A percentile compares a stretch with the other conserved stretches of the same genome.
phyloP scores from a whole-genome alignment of 495 filamentous ascomycete species.

The Penicillium robsamsonii region DNA sequence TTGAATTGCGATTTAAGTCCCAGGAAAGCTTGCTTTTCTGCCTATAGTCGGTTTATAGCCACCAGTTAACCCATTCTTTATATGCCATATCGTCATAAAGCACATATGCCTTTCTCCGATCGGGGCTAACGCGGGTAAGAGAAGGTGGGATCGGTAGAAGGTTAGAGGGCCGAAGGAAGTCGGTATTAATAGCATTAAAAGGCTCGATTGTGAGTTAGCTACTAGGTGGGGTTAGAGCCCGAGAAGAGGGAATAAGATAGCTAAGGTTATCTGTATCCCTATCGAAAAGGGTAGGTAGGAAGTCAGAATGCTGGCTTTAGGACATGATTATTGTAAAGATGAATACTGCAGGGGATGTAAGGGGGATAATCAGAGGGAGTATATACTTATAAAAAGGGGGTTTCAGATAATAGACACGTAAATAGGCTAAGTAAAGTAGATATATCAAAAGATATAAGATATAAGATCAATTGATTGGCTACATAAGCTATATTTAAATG shows the following conservation, averaged over 20 bases:
- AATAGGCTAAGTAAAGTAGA: too few relatives aligned
- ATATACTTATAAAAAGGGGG: background rate
- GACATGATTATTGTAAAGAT: background rate
- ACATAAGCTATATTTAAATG: too few relatives aligned
- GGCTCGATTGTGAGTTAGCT: background rate
- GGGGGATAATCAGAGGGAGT: background rate
- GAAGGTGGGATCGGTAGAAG: background rate
- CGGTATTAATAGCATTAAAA: background rate
- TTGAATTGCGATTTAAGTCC: slow-evolving; percentile 2
- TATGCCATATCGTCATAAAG: slow-evolving; percentile 10
- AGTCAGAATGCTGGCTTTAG: background rate
- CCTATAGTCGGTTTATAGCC: slow-evolving; percentile 6
- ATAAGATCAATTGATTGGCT: too few relatives aligned
- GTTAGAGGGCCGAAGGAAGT: background rate
- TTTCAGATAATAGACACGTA: too few relatives aligned
- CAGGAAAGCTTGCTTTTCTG: slow-evolving; percentile 8
- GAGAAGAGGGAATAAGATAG: background rate
- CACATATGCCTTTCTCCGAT: background rate
- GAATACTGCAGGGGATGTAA: background rate
- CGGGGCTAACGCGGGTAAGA: background rate
- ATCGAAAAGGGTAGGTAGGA: background rate
- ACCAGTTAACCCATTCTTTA: slow-evolving; percentile 8
- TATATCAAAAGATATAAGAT: too few relatives aligned
- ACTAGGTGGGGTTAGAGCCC: background rate
- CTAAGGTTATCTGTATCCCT: background rate